Base-by-base conservation (phyloP, 768 basidiomycete genomes). In the Sporobolomyces pararoseus region DNA sequence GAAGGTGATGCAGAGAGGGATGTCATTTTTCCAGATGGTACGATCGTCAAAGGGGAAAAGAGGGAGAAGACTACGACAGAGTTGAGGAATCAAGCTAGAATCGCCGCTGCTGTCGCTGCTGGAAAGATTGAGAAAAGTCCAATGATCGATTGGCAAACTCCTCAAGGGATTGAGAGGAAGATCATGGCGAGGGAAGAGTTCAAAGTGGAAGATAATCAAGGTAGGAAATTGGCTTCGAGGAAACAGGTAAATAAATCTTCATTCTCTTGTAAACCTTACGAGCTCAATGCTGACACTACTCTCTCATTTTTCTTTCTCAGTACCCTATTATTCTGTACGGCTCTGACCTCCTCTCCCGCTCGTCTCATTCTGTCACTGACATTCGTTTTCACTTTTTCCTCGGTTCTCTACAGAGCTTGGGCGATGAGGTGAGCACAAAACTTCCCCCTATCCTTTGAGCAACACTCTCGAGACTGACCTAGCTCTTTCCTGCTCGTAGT, bases 361-460 rank as follows among this genome's bases (percentile, higher is more conserved):
- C 34, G 68, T 42, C 25, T 4, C 32, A 23, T 29, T 42, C 34
- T 4, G 42, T 52, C 4, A 27, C 42, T 44, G 37, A 58, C 46
- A 29, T 14, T 7, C 39, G 31, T 58, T 42, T 63, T 53, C 42
- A 13, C 0, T 27, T 58, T 34, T 2, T 50, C 31, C 13, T 37
- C 55, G 21, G 13, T n/a, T 37, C n/a, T 39, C 52, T 19, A 12
- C 58, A 73, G 68, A 13, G 69, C 71, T 7, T 75, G 69, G 69
- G 68, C 71, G 17, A 75, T 65, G 77, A 76, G 63, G 66, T 77
- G 14, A 63, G 75, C 53, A 10, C 59, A 4, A 58, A 27, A 21
- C 78, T 95, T 39, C 93, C 96, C 68, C 16, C 16, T 23, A 3
- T 31, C 39, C 19, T 6, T 6, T 34, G 14, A 27, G 16, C 27